phyloP scores from a whole-genome alignment of 2,329 filamentous ascomycete genomes.

The Aspergillus amoenus region DNA sequence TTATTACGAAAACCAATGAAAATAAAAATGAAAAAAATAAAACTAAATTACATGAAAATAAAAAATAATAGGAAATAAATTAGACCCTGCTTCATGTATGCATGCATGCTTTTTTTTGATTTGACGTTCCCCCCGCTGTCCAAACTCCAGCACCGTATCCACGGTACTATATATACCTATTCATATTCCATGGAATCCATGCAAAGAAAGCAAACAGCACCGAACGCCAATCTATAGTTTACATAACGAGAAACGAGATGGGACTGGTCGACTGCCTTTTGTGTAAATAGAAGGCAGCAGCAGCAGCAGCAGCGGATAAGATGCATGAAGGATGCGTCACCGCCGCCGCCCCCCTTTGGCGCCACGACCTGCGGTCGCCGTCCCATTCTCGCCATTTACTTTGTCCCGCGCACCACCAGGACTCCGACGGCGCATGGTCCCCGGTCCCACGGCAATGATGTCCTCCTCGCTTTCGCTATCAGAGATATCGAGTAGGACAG shows the following conservation, averaged over 20 bases:
- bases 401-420: constrained; percentile 71
- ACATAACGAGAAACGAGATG: neutral
- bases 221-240: constrained; percentile 1
- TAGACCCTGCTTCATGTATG: neutral
- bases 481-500: constrained; percentile 86
- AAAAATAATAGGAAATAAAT: neutral
- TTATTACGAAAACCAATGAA: too few relatives aligned
- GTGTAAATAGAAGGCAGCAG: neutral
- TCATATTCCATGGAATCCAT: neutral
- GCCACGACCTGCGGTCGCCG: constrained; percentile 16
- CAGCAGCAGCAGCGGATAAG: too few relatives aligned
- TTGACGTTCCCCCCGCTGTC: too few relatives aligned
- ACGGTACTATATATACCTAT: neutral
- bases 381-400: constrained; percentile 47
- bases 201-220: neutral
- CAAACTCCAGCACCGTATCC: neutral
- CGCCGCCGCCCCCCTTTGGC: constrained; percentile 34
- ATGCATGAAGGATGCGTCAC: neutral
- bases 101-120: neutral
- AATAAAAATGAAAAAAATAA: neutral
- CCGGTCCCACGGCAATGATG: constrained; percentile 64
- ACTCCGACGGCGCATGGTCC: constrained; percentile 85
- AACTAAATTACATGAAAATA: neutral
- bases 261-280: neutral
- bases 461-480: constrained; percentile 97